Evolutionary conservation across 108 stramenopile species (phyloP).

Genomic region (Bacterosira constricta): DNA sequence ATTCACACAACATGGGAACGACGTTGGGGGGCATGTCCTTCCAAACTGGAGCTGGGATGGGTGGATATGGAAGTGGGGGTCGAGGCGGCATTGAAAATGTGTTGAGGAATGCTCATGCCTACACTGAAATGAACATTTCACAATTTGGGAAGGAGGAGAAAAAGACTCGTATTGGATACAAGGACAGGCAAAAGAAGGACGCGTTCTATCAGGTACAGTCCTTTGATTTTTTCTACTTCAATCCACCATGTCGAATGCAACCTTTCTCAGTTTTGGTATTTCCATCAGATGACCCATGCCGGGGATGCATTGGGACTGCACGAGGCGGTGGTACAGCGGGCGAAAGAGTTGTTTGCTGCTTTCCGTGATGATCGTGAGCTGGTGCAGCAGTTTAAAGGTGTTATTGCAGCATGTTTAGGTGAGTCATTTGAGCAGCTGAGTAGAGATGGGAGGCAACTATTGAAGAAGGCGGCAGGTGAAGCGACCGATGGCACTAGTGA

Average conservation of each 20-base stretch:
- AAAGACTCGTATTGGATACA: constrained; percentile 87
- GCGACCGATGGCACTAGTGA: constrained; percentile 25
- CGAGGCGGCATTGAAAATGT: constrained; percentile 64
- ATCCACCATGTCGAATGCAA: constrained; percentile 43
- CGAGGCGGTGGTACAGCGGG: constrained; percentile 83
- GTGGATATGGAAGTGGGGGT: constrained; percentile 65
- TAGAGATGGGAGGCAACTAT: constrained; percentile 60
- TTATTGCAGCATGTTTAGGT: constrained; percentile 82
- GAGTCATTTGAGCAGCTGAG: constrained; percentile 86
- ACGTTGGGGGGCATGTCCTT: constrained; percentile 68
- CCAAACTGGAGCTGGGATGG: constrained; percentile 71
- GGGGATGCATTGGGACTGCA: constrained; percentile 85
- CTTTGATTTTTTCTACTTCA: neutral
- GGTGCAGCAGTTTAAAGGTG: constrained; percentile 81
- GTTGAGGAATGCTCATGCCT: constrained; percentile 82
- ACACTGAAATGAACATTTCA: constrained; percentile 82
- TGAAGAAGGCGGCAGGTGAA: constrained; percentile 67
- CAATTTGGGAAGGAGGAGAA: constrained; percentile 89
- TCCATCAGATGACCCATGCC: constrained; percentile 73
- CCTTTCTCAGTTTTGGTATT: neutral
- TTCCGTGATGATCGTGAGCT: constrained; percentile 93
- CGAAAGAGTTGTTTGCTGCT: constrained; percentile 87
- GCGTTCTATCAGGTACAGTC: constrained; percentile 30
- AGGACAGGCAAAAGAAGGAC: constrained; percentile 87
- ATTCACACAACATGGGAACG: constrained; percentile 85